A percentile compares a stretch with the other conserved stretches of the same genome.
Evolutionary conservation across 176 grass and related monocot genomes (phyloP).

Genomic region (Oryza punctata): DNA sequence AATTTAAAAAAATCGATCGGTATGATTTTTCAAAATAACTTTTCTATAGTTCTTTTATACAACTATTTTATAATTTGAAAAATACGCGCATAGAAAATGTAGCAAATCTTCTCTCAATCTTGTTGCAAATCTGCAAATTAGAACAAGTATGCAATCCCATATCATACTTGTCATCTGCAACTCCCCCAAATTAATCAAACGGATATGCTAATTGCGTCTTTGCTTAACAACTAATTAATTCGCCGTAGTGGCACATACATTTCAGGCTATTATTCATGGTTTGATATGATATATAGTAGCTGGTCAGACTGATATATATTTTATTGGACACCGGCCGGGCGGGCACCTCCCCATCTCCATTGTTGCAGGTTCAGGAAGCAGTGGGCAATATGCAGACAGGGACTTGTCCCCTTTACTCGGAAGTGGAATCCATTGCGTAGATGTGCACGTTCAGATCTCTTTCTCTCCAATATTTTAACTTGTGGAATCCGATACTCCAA

Average conservation of each 20-base stretch:
- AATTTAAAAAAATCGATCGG: no score
- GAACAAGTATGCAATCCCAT: no score
- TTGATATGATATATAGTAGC: background rate
- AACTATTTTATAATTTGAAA: no score
- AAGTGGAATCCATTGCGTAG: constrained; percentile 19
- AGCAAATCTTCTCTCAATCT: no score
- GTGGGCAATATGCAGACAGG: background rate
- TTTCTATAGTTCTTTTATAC: no score
- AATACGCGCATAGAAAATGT: no score
- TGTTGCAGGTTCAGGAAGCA: constrained; percentile 27
- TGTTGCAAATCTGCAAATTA: no score
- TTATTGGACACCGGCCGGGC: background rate
- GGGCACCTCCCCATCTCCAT: background rate
- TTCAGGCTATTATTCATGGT: background rate
- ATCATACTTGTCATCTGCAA: no score
- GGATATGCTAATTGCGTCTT: no score
- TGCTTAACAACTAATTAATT: no score
- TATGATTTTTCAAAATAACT: no score
- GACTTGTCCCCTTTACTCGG: constrained; percentile 17
- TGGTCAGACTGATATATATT: background rate
- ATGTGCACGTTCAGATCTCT: background rate
- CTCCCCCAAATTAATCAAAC: no score
- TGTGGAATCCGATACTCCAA: constrained; percentile 11
- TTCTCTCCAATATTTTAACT: constrained; percentile 1
- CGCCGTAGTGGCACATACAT: background rate